Conservation (phyloP, 2,329 filamentous ascomycete genomes). For the Phaeosphaeria sp. region DNA sequence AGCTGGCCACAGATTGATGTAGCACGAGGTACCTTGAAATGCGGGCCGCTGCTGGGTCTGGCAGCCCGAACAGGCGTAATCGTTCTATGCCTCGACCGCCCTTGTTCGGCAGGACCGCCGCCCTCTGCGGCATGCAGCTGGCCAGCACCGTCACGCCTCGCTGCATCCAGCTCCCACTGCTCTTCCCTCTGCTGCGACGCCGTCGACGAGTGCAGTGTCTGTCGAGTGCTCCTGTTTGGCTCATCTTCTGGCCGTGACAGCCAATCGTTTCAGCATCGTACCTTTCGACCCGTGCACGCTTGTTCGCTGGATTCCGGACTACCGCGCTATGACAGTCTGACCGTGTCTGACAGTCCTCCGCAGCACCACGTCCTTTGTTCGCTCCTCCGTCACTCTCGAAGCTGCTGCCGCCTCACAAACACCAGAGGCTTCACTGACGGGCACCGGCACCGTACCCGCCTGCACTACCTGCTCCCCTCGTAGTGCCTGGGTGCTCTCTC, state of each 20-base stretch:
- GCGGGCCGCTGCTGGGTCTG: conserved; percentile 38
- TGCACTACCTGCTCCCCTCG: conserved; percentile 35
- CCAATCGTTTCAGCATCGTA: conserved; percentile 51
- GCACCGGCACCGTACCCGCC: conserved; percentile 26
- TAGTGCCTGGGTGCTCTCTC: conserved; percentile 48
- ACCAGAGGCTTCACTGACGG: conserved; percentile 33
- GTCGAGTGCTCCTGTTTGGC: conserved; percentile 25
- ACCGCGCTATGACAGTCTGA: conserved; percentile 50
- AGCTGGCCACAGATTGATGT: conserved; percentile 34
- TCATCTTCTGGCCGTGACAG: conserved; percentile 43
- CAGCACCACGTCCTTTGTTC: conserved; percentile 42
- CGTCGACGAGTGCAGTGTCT: conserved; percentile 14
- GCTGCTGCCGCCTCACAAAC: conserved; percentile 31
- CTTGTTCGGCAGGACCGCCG: conserved; percentile 41
- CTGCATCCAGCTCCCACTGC: conserved; percentile 13
- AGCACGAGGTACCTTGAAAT: conserved; percentile 41
- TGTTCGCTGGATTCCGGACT: conserved; percentile 45
- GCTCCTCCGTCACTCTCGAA: conserved; percentile 37
- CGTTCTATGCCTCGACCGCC: conserved; percentile 46
- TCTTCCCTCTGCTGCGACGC: conserved; percentile 7
- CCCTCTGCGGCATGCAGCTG: conserved; percentile 38
- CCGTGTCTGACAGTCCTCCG: conserved; percentile 46
- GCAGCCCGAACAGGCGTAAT: conserved; percentile 40
- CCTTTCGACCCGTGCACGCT: conserved; percentile 46
- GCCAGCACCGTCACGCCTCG: conserved; percentile 36